phyloP scores from a whole-genome alignment of 805 yeast species.

The Kregervanrija pseudodelftensis region DNA sequence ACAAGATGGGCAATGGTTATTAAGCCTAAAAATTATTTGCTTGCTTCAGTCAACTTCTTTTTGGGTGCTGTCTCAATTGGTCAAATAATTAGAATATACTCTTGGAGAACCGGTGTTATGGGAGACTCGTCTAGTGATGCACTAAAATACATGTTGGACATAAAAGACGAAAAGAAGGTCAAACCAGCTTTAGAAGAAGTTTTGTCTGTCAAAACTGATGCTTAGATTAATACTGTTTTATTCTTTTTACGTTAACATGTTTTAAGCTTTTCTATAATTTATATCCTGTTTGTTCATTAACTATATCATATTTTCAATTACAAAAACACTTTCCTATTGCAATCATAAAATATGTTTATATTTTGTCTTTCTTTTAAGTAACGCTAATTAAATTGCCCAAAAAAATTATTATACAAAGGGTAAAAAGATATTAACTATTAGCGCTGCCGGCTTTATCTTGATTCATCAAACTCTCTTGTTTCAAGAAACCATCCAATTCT shows the following conservation, averaged over 20 bases:
- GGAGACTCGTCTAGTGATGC: slow-evolving; percentile 62
- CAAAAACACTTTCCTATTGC: too few relatives aligned
- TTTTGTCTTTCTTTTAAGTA: too few relatives aligned
- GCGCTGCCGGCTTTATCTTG: background rate
- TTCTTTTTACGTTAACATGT: too few relatives aligned
- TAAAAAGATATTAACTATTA: slow-evolving; percentile 3
- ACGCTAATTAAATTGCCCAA: background rate
- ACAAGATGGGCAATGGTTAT: slow-evolving; percentile 97
- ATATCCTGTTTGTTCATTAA: too few relatives aligned
- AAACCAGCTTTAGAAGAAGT: background rate
- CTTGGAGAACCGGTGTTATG: slow-evolving; percentile 46
- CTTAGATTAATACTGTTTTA: too few relatives aligned
- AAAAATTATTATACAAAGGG: background rate
- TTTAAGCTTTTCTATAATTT: too few relatives aligned
- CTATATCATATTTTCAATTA: too few relatives aligned
- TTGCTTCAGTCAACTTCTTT: slow-evolving; percentile 93
- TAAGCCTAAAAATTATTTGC: slow-evolving; percentile 74
- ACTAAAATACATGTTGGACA: slow-evolving; percentile 50
- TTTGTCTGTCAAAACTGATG: too few relatives aligned
- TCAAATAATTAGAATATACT: slow-evolving; percentile 67
- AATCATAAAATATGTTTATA: too few relatives aligned
- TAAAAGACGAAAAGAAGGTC: slow-evolving; percentile 21
- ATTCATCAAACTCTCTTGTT: slow-evolving; percentile 20
- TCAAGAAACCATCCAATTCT: slow-evolving; percentile 20
- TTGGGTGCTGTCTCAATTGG: slow-evolving; percentile 83